Percentiles rank a stretch among this genome's conserved stretches.
These are phyloP conservation scores for Mycena vitilis DNA, from an alignment of 768 basidiomycete genomes.

Conservation along the genomic window DNA sequence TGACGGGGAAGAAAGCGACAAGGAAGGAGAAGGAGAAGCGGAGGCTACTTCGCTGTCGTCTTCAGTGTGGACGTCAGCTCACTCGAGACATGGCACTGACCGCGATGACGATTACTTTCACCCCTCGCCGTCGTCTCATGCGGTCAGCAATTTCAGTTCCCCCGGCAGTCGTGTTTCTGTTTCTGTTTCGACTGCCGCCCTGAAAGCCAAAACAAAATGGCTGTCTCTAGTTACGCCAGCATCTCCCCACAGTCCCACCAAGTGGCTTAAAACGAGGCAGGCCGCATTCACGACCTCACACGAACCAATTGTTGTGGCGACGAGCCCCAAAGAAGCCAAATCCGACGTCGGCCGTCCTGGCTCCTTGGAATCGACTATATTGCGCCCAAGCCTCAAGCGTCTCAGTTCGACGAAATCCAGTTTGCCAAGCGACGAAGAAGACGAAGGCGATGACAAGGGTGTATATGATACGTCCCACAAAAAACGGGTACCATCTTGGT, in stretches of 20 bases:
- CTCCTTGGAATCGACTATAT: constrained; percentile 31
- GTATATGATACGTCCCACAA: constrained; percentile 87
- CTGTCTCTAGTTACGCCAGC: constrained; percentile 56
- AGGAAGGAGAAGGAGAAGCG: constrained; percentile 48
- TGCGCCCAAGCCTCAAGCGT: constrained; percentile 41
- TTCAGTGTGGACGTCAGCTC: constrained; percentile 60
- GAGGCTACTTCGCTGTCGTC: constrained; percentile 68
- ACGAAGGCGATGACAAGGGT: constrained; percentile 62
- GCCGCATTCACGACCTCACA: background rate
- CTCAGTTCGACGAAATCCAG: constrained; percentile 51
- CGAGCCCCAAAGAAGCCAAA: constrained; percentile 20
- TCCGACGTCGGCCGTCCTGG: background rate
- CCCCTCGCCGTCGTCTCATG: constrained; percentile 44
- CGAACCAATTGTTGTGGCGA: constrained; percentile 26
- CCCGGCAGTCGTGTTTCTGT: constrained; percentile 53
- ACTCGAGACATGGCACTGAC: constrained; percentile 53
- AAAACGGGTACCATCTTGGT: constrained; percentile 89
- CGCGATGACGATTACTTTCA: constrained; percentile 55
- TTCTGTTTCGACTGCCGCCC: constrained; percentile 55
- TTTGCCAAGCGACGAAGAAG: constrained; percentile 50
- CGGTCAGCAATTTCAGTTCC: constrained; percentile 37
- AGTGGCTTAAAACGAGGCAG: constrained; percentile 45
- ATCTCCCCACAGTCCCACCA: constrained; percentile 46
- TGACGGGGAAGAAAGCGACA: constrained; percentile 56
- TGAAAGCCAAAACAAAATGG: constrained; percentile 69